A percentile compares a stretch with the other conserved stretches of the same genome.
These are phyloP conservation scores for Planoprotostelium fungivorum DNA, from an alignment of 78 protist genomes.

Conservation along the genomic window DNA sequence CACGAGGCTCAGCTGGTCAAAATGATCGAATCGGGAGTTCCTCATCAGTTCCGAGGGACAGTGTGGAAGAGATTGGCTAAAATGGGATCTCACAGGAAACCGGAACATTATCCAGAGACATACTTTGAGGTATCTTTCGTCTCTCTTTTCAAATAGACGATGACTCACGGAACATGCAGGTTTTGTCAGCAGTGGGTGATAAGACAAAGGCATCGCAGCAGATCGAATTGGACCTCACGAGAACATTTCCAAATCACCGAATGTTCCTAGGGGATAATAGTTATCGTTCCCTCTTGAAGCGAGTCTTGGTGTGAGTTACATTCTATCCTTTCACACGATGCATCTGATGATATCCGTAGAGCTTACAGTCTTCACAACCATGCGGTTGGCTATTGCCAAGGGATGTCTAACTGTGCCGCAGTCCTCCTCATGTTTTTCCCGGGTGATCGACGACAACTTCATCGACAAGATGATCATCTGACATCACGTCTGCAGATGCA, in stretches of 20 bases:
- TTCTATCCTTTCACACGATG: neutral
- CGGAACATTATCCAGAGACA: neutral
- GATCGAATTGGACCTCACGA: neutral
- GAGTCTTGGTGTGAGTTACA: neutral
- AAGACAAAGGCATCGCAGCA: neutral
- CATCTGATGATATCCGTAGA: neutral
- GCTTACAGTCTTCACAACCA: neutral
- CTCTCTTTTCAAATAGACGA: too few relatives aligned
- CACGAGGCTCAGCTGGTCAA: too few relatives aligned
- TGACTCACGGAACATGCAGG: neutral
- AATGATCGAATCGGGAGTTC: too few relatives aligned
- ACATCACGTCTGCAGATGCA: neutral
- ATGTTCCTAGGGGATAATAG: neutral
- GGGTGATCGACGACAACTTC: neutral
- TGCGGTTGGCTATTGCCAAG: neutral
- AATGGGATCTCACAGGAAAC: neutral
- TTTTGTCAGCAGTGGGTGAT: neutral
- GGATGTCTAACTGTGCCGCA: neutral
- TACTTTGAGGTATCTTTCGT: neutral
- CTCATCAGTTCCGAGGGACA: neutral
- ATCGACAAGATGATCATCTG: neutral
- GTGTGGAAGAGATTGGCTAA: neutral
- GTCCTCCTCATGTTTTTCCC: neutral
- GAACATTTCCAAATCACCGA: neutral
- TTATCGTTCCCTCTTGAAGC: neutral